Percentiles rank a stretch among this genome's conserved stretches.
phyloP scores from a whole-genome alignment of 2,329 filamentous ascomycete species.

The Calonectria leucothoes region DNA sequence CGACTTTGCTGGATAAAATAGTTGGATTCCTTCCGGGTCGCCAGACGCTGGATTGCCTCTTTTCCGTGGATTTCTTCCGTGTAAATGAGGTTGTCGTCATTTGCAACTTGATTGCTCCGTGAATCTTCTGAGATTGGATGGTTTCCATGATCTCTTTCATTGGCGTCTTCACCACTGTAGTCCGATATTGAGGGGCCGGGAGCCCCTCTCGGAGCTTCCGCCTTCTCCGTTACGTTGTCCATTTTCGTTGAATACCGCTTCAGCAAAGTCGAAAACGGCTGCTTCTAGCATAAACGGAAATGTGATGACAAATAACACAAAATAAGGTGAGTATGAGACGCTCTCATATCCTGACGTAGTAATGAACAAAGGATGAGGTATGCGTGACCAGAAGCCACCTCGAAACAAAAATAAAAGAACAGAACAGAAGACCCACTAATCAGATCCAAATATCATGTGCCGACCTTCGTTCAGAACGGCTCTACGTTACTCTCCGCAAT shows the following conservation, averaged over 20 bases:
- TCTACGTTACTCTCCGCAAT: not conserved
- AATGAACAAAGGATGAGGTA: not conserved
- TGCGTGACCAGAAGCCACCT: not conserved
- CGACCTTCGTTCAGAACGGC: not conserved
- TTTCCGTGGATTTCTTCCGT: not conserved
- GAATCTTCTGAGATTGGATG: not conserved
- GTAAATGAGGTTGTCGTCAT: not conserved
- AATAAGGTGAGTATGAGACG: no score
- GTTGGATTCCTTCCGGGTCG: not conserved
- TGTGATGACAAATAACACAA: not conserved
- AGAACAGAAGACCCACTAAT: no score
- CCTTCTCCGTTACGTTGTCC: not conserved
- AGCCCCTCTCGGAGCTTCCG: not conserved
- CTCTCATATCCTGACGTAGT: not conserved
- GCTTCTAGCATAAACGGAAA: no score
- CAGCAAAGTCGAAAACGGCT: not conserved
- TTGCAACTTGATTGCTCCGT: not conserved
- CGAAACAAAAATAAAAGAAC: no score
- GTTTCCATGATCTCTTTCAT: not conserved
- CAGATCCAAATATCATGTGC: not conserved
- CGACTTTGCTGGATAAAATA: not conserved
- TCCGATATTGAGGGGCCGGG: no score
- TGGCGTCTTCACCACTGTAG: no score
- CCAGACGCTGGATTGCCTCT: not conserved
- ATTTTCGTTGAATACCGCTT: not conserved